Base-by-base conservation (phyloP, 768 basidiomycete genomes). In the Suillus subalutaceus region DNA sequence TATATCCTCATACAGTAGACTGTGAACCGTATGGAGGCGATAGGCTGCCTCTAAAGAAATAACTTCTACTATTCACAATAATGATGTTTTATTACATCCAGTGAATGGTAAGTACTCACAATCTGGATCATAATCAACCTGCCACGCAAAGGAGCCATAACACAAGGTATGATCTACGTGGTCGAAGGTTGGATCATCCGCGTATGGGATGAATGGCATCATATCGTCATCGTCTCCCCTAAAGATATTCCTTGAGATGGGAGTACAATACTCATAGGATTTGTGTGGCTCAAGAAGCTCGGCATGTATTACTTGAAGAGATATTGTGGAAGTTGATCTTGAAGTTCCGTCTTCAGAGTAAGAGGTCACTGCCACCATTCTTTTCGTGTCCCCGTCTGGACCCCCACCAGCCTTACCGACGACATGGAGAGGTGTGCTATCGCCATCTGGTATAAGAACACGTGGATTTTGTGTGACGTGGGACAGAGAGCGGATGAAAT, bases 191-290 rank as follows among this genome's bases (percentile, higher is more conserved):
- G 82, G 80, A 53, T 91, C 90, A 69, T 92, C 89, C 0, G 84
- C 80, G 62, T 85, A 86, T 2, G 90, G 89, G 7, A 90, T 74
- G 72, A 90, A 92, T 3, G 81, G 79, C 80, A 90, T 83, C 26
- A 77, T 73, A 66, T 81, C 78, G 7, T 85, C 77, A 65, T 91
- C 90, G 66, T 91, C 89, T 4, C 86, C 88, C 20, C 79, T 77
- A 55, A 82, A 79, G 18, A 87, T 77, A 56, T 79, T 88, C 56
- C 81, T 79, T 13, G 72, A 69, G 3, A 80, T 67, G 2, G 89
- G 86, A 2, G 87, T 79, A 71, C 88, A 90, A 2, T 81, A 78
- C 69, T 90, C 88, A 71, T 91, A 90, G 6, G 73, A 68, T 0
- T 85, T 79, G 68, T 77, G 71, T 2, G 77, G 67, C 46, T 74